Conservation (phyloP, 345 rosid genomes). For the Ceriops decandra region DNA sequence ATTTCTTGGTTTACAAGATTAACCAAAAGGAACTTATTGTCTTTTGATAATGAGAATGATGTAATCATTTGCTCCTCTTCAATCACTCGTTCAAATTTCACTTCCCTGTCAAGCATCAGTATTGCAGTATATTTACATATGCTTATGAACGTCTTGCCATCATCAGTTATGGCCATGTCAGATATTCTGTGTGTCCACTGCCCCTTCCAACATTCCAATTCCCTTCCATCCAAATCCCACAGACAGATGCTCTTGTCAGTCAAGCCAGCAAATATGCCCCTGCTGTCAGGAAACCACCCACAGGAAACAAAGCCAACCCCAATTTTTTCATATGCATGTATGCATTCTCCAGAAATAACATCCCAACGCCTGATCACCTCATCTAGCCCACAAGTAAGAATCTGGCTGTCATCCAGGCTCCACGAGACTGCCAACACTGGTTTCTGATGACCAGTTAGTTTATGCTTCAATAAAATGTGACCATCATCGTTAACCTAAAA, state of each 20-base stretch:
- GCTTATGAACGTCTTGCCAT: constrained; percentile 59
- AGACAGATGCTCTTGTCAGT: constrained; percentile 59
- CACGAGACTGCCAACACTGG: constrained; percentile 54
- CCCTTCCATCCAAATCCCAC: constrained; percentile 68
- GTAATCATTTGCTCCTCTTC: constrained; percentile 62
- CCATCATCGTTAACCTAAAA: constrained; percentile 46
- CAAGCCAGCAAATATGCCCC: constrained; percentile 49
- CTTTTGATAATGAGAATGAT: constrained; percentile 61
- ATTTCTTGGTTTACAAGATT: constrained; percentile 69
- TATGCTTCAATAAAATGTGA: constrained; percentile 45
- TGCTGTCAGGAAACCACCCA: constrained; percentile 63
- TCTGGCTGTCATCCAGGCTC: constrained; percentile 62
- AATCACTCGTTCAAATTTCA: constrained; percentile 45
- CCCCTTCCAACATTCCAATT: constrained; percentile 65
- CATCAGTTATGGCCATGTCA: constrained; percentile 59
- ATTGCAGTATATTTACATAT: constrained; percentile 50
- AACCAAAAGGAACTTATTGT: constrained; percentile 50
- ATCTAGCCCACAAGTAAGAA: constrained; percentile 67
- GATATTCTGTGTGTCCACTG: constrained; percentile 50
- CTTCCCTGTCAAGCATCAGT: constrained; percentile 55
- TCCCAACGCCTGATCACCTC: constrained; percentile 65
- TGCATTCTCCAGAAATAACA: constrained; percentile 52
- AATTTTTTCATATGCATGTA: constrained; percentile 46
- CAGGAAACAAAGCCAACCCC: constrained; percentile 58
- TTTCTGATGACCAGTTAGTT: constrained; percentile 48